Evolutionary conservation across 2,329 filamentous ascomycete genomes (phyloP).

Genomic region (Ilyonectria mors-panacis): DNA sequence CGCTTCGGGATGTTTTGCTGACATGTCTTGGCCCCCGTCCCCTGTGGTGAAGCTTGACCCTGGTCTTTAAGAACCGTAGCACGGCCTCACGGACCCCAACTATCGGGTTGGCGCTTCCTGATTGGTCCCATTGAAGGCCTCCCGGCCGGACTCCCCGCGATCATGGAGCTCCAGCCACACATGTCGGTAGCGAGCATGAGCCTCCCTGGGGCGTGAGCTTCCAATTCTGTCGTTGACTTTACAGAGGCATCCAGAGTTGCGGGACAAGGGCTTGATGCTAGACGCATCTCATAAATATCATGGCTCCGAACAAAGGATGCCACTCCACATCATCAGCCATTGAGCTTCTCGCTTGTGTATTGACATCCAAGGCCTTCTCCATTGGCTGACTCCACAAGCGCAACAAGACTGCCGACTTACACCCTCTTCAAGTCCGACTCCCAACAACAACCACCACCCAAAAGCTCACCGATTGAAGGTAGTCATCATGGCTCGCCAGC

Average conservation of each 20-base stretch:
- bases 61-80: conserved; percentile 25
- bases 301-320: conserved; percentile 14
- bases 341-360: conserved; percentile 4
- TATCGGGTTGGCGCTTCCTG: conserved; percentile 9
- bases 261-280: conserved; percentile 14
- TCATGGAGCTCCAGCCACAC: conserved; percentile 45
- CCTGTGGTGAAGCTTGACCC: conserved; percentile 19
- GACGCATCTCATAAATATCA: conserved; percentile 33
- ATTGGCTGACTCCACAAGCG: conserved; percentile 5
- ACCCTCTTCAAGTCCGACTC: conserved; percentile 14
- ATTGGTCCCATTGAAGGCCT: conserved; percentile 45
- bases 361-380: conserved; percentile 5
- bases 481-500: conserved; percentile 42
- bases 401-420: conserved; percentile 29
- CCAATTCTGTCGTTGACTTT: conserved; percentile 10
- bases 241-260: conserved; percentile 40
- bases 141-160: conserved; percentile 46
- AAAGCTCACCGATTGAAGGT: conserved; percentile 8
- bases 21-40: conserved; percentile 18
- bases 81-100: conserved; percentile 40
- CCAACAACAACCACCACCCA: background rate
- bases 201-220: conserved; percentile 35
- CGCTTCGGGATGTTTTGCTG: conserved; percentile 41
- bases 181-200: conserved; percentile 24
- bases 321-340: conserved; percentile 15